Conservation (phyloP, 768 basidiomycete species). For the Mycena amicta region DNA sequence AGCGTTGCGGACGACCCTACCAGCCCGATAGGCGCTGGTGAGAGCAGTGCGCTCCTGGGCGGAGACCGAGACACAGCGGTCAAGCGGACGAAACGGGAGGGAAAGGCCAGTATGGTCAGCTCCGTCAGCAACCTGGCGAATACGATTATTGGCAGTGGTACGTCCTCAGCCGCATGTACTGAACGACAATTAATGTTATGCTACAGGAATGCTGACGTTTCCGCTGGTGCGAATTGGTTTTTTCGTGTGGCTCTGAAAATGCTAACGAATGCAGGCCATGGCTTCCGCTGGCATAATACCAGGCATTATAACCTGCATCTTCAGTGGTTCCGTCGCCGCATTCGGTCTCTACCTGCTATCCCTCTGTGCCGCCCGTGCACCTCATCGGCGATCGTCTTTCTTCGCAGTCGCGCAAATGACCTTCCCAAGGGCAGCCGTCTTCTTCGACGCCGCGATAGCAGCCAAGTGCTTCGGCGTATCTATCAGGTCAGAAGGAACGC, state of each 20-base stretch:
- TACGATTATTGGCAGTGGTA: slow-evolving; percentile 90
- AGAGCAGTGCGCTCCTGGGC: slow-evolving; percentile 65
- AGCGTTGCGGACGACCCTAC: slow-evolving; percentile 35
- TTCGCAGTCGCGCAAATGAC: slow-evolving; percentile 84
- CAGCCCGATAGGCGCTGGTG: slow-evolving; percentile 36
- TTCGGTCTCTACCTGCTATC: slow-evolving; percentile 92
- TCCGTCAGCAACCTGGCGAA: slow-evolving; percentile 82
- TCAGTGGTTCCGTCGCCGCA: slow-evolving; percentile 73
- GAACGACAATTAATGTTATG: background rate
- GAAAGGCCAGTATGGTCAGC: slow-evolving; percentile 69
- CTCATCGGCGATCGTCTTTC: slow-evolving; percentile 78
- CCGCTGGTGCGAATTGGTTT: slow-evolving; percentile 45
- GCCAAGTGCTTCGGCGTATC: slow-evolving; percentile 97
- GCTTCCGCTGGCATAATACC: slow-evolving; percentile 89
- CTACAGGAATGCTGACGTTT: slow-evolving; percentile 83
- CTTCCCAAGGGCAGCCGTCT: slow-evolving; percentile 83
- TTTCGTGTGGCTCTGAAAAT: background rate
- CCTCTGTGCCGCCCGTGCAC: slow-evolving; percentile 75
- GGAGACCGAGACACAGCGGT: slow-evolving; percentile 27
- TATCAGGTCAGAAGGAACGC: slow-evolving; percentile 59
- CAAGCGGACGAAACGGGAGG: slow-evolving; percentile 46
- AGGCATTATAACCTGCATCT: slow-evolving; percentile 83
- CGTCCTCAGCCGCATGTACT: slow-evolving; percentile 7
- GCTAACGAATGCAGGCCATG: slow-evolving; percentile 52
- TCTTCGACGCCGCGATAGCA: slow-evolving; percentile 93